These are phyloP conservation scores for Microstegium vimineum DNA, from an alignment of 176 grass and related monocot genomes.

Conservation along the genomic window DNA sequence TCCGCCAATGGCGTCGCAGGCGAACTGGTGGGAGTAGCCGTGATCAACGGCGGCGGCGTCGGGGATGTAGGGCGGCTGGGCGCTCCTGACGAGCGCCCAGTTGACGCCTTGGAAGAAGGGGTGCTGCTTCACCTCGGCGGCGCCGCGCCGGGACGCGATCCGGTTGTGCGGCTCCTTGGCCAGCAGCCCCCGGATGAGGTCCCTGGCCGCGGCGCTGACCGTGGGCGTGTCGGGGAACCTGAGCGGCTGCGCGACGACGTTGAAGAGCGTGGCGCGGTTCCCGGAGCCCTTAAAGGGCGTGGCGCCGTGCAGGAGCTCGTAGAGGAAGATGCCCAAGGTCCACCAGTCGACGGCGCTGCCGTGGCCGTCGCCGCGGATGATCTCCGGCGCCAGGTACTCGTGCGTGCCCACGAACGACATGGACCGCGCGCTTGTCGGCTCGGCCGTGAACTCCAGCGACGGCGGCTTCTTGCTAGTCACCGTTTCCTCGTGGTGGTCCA, in stretches of 20 bases:
- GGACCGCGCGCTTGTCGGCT: slow-evolving; percentile 70
- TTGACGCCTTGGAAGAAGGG: slow-evolving; percentile 85
- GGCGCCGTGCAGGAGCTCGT: slow-evolving; percentile 74
- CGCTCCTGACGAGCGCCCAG: slow-evolving; percentile 88
- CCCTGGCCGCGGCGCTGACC: slow-evolving; percentile 60
- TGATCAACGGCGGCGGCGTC: slow-evolving; percentile 16
- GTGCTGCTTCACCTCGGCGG: slow-evolving; percentile 83
- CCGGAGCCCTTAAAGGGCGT: slow-evolving; percentile 93
- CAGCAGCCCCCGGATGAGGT: slow-evolving; percentile 79
- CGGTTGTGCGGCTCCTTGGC: slow-evolving; percentile 74
- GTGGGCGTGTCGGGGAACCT: slow-evolving; percentile 66
- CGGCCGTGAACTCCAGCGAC: slow-evolving; percentile 71
- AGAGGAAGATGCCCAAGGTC: slow-evolving; percentile 89
- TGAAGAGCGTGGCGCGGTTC: slow-evolving; percentile 84
- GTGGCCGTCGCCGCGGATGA: slow-evolving; percentile 84
- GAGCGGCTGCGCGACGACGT: slow-evolving; percentile 82
- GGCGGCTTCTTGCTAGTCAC: neutral
- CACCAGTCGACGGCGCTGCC: slow-evolving; percentile 96
- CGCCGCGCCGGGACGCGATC: slow-evolving; percentile 65
- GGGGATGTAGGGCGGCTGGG: slow-evolving; percentile 65
- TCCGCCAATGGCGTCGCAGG: neutral
- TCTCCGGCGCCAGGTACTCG: slow-evolving; percentile 87
- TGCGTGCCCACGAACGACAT: slow-evolving; percentile 95
- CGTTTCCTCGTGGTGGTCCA: neutral
- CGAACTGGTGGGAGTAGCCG: slow-evolving; percentile 28